phyloP scores from a whole-genome alignment of 192 early-diverging fungal species.

The Kappamyces sp. region DNA sequence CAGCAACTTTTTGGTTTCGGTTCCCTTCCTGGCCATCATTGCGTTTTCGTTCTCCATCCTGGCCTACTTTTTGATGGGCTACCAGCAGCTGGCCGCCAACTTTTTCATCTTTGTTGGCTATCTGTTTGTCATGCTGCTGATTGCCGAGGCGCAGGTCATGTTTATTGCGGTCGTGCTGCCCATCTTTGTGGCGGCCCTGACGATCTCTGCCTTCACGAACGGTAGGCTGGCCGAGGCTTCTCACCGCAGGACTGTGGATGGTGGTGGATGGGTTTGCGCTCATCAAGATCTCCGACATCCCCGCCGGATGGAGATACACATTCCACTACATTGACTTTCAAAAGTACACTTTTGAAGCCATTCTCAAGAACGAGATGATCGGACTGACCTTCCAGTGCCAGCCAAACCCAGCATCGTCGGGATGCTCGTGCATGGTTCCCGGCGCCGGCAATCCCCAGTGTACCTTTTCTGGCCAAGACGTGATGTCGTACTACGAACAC shows the following conservation, averaged over 20 bases:
- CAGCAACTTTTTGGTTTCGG: slow-evolving; percentile 28
- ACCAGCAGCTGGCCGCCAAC: slow-evolving; percentile 15
- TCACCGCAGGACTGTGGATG: slow-evolving; percentile 3
- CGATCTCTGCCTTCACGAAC: slow-evolving; percentile 17
- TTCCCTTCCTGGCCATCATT: slow-evolving; percentile 30
- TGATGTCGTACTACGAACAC: slow-evolving; percentile 7
- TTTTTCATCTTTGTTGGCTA: slow-evolving; percentile 36
- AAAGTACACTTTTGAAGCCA: slow-evolving; percentile 13
- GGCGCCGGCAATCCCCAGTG: background rate
- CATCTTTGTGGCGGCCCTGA: slow-evolving; percentile 36
- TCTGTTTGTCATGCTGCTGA: slow-evolving; percentile 32
- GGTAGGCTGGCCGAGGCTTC: background rate
- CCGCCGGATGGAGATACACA: slow-evolving; percentile 2
- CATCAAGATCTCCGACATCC: background rate
- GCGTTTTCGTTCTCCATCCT: slow-evolving; percentile 27
- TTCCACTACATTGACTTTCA: slow-evolving; percentile 17
- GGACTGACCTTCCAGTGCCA: slow-evolving; percentile 5
- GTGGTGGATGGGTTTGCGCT: slow-evolving; percentile 12
- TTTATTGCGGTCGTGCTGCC: slow-evolving; percentile 30
- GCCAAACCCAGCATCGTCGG: background rate
- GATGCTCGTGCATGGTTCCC: slow-evolving; percentile 2
- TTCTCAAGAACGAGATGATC: slow-evolving; percentile 8
- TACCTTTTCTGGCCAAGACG: slow-evolving; percentile 2
- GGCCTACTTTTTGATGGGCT: slow-evolving; percentile 28
- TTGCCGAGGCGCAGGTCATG: slow-evolving; percentile 32